Base-by-base conservation (phyloP, 495 filamentous ascomycete species). In the Hypoxylon subgilvum region DNA sequence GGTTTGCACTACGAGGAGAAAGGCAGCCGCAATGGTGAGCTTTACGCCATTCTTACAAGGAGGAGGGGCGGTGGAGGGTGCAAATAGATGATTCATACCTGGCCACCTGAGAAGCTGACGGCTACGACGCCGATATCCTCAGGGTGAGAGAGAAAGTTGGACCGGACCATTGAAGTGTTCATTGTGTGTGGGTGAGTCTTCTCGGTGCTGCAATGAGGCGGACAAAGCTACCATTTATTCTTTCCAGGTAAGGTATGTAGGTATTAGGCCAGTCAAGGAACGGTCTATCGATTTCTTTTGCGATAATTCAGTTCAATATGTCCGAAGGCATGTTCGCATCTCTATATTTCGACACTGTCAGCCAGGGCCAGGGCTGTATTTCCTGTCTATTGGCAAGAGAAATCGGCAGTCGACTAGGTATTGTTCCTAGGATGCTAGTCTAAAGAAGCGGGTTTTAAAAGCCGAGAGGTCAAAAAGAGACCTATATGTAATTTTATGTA, bases 51-150 rank as follows among this genome's bases (percentile, higher is more conserved):
- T 4, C 13, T 31, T 14, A 38, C 9, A 16, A 32, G 23, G 22
- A 18, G 38, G 3, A 25, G 32, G 17, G 13, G 35, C 31, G 6
- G 34, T 14, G 35, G 14, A 21, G 35, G 31, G 16, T 36, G 52
- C 59, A 23, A 43, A 21, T 14, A 35, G n/a, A n/a, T 41, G 41
- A n/a, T 39, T 61, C 77, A 63, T 83, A 93, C 92, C 83, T 98
- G 94, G 44, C 94, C 94, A 64, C 95, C 94, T 49, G 92, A 96
- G 81, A 98, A 98, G 53, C 93, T 93, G 14, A 97, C 94, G 21
- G 93, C 92, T 31, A 97, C 90, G 43, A 98, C 82, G 51, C 94
- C 94, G 48, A 98, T 82, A 60, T 97, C 85, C 69, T 87, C 78
- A 43, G 83, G 80, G 57, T 85, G 77, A 57, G 86, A 75, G 55